phyloP scores from a whole-genome alignment of 148 eudicot species.

The Rheum nobile region DNA sequence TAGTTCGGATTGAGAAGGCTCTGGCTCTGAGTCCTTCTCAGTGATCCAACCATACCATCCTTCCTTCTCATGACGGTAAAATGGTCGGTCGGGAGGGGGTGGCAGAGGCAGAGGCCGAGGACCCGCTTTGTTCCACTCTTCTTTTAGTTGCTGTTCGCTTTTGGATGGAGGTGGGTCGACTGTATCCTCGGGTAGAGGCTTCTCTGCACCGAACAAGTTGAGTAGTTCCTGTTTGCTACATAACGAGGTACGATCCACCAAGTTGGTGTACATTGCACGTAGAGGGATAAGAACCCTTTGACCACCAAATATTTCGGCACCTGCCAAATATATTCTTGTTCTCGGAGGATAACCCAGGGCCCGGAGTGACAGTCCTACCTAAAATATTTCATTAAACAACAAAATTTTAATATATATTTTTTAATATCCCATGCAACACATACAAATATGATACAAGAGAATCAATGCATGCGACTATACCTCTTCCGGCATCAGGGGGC shows the following conservation, averaged over 20 bases:
- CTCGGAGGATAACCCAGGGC: conserved; percentile 89
- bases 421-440: not conserved
- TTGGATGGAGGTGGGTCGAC: conserved; percentile 40
- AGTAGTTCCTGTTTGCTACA: conserved; percentile 67
- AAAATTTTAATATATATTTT: not conserved
- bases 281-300: conserved; percentile 82
- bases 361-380: conserved; percentile 93
- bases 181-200: conserved; percentile 30
- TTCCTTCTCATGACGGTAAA: conserved; percentile 85
- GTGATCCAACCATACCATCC: conserved; percentile 98
- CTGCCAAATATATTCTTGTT: conserved; percentile 83
- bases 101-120: conserved; percentile 98
- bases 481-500: conserved; percentile 98
- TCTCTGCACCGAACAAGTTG: conserved; percentile 61
- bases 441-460: not conserved
- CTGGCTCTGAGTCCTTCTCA: conserved; percentile 79
- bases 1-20: conserved; percentile 39
- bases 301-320: conserved; percentile 91
- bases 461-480: conserved; percentile 23
- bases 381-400: not conserved
- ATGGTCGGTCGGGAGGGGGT: conserved; percentile 88
- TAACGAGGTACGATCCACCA: conserved; percentile 82
- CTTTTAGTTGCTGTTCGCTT: conserved; percentile 42
- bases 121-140: conserved; percentile 90
- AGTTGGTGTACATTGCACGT: conserved; percentile 77